Conservation (phyloP, 495 filamentous ascomycete species). For the Wilcoxina mikolae region DNA sequence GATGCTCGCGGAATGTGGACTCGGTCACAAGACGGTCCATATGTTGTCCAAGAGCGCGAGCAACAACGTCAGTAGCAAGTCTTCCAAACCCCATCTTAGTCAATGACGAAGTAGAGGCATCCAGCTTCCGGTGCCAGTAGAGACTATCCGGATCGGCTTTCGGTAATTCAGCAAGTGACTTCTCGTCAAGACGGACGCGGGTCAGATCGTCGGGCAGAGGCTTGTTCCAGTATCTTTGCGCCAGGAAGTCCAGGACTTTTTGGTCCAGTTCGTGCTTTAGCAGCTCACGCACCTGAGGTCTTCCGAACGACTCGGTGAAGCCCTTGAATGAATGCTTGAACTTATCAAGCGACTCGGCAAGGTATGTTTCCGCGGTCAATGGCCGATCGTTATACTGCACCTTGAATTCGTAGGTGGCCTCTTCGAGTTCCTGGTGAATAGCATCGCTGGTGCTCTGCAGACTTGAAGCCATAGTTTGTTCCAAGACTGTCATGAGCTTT, state of each 20-base stretch:
- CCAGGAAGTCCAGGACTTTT: slow-evolving; percentile 86
- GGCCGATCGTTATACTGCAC: slow-evolving; percentile 98
- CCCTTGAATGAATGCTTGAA: slow-evolving; percentile 98
- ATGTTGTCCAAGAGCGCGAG: slow-evolving; percentile 70
- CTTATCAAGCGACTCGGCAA: slow-evolving; percentile 82
- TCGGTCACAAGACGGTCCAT: slow-evolving; percentile 61
- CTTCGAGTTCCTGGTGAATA: slow-evolving; percentile 88
- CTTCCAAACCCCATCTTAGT: slow-evolving; percentile 89
- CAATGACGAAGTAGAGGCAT: slow-evolving; percentile 74
- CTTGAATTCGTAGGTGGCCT: slow-evolving; percentile 97
- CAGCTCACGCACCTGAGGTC: slow-evolving; percentile 73
- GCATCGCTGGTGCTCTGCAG: slow-evolving; percentile 75
- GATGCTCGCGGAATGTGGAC: slow-evolving; percentile 77
- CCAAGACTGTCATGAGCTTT: slow-evolving; percentile 92
- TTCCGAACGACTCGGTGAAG: slow-evolving; percentile 78
- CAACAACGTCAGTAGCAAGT: slow-evolving; percentile 78
- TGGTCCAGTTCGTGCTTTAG: slow-evolving; percentile 89
- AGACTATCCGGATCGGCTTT: slow-evolving; percentile 30
- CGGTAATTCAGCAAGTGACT: slow-evolving; percentile 24
- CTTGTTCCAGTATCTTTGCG: slow-evolving; percentile 93
- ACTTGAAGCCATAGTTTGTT: slow-evolving; percentile 90
- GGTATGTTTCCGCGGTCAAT: slow-evolving; percentile 84
- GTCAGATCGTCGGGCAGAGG: slow-evolving; percentile 67
- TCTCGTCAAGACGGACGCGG: slow-evolving; percentile 16
- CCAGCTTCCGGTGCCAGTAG: slow-evolving; percentile 89